A percentile compares a stretch with the other conserved stretches of the same genome.
Conservation (phyloP, 1,284 basidiomycete genomes). For the Cutaneotrichosporon curvatum region DNA sequence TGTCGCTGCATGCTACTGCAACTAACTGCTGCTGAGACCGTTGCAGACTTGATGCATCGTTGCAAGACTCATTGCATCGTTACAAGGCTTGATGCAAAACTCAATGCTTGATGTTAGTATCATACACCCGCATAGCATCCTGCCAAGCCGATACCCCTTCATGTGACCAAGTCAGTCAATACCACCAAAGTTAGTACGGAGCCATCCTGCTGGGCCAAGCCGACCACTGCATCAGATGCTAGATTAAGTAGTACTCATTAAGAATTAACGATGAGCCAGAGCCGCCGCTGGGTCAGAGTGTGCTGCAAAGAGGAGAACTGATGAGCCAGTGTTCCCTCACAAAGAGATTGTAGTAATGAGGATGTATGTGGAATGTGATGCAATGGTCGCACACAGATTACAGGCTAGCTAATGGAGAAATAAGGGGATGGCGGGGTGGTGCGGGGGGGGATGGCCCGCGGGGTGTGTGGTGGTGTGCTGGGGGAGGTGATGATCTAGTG, state of each 20-base stretch:
- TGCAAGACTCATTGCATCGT: no score
- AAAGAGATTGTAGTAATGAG: neutral
- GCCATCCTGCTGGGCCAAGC: no score
- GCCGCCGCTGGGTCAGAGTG: conserved; percentile 11
- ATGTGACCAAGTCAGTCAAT: no score
- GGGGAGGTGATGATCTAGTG: conserved; percentile 19
- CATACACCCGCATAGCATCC: no score
- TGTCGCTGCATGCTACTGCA: no score
- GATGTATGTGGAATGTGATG: conserved; percentile 14
- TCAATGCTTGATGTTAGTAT: no score
- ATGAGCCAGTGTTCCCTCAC: no score
- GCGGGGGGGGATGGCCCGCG: conserved; percentile 4
- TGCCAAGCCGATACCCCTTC: no score
- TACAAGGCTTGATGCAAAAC: no score
- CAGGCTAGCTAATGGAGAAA: conserved; percentile 15
- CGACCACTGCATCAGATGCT: conserved; percentile 24
- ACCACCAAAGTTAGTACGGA: no score
- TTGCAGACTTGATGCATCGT: no score
- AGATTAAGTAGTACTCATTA: conserved; percentile 14
- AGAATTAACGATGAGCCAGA: conserved; percentile 11
- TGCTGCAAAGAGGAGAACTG: conserved; percentile 1
- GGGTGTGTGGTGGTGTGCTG: neutral
- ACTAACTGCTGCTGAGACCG: no score
- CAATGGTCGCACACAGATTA: conserved; percentile 21
- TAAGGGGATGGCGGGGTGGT: conserved; percentile 1